These are phyloP conservation scores for Lasiosphaeriaceae sp. DNA, from an alignment of 495 filamentous ascomycete species.

Conservation along the genomic window DNA sequence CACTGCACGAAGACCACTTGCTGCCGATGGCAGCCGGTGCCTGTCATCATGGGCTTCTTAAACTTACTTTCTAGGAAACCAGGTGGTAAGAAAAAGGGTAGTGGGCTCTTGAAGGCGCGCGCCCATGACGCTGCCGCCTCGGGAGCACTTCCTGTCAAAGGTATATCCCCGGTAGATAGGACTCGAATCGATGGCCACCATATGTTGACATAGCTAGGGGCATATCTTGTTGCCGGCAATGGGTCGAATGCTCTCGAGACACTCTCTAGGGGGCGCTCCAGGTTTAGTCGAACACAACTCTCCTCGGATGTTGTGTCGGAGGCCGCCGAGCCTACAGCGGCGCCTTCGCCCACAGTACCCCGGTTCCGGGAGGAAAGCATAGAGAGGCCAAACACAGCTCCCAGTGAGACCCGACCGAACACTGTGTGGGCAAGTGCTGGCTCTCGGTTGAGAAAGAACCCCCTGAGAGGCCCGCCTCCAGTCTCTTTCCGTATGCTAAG, in stretches of 20 bases:
- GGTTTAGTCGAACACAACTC: constrained; percentile 23
- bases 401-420: constrained; percentile 13
- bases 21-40: constrained; percentile 21
- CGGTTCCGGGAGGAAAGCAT: constrained; percentile 18
- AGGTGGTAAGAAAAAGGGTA: constrained; percentile 17
- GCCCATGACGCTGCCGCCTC: constrained; percentile 28
- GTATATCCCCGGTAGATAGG: no score
- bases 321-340: constrained; percentile 14
- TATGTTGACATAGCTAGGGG: constrained; percentile 30
- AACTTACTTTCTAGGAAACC: constrained; percentile 36
- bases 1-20: background rate
- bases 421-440: background rate
- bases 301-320: constrained; percentile 5
- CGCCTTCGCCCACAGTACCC: constrained; percentile 30
- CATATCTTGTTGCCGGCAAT: constrained; percentile 29
- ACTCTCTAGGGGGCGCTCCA: constrained; percentile 25
- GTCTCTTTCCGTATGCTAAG: constrained; percentile 24
- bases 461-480: constrained; percentile 17
- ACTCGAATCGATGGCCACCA: constrained; percentile 13
- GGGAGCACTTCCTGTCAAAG: constrained; percentile 27
- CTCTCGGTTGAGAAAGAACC: constrained; percentile 12
- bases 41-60: constrained; percentile 39
- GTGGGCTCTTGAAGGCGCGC: constrained; percentile 23
- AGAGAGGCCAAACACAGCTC: constrained; percentile 40
- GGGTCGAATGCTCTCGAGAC: constrained; percentile 24